phyloP scores from a whole-genome alignment of 345 rosid species.

The thale cress (Arabidopsis thaliana) region DNA sequence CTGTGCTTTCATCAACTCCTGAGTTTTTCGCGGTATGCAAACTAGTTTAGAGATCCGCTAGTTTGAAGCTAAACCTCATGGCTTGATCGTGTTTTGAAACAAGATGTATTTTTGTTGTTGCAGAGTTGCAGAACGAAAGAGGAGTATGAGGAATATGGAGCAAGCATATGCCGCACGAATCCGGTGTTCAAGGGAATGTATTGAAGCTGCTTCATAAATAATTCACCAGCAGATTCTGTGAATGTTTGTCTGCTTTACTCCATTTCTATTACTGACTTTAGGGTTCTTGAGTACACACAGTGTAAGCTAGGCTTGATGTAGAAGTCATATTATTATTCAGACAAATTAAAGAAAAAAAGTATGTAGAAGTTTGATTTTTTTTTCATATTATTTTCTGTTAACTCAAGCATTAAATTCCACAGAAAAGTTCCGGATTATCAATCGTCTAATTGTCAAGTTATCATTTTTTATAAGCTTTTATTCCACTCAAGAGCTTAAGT shows the following conservation, averaged over 20 bases:
- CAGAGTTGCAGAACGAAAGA: constrained; percentile 99
- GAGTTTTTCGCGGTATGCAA: constrained; percentile 83
- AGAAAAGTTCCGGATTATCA: not conserved
- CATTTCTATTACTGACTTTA: constrained; percentile 13
- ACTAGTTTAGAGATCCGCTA: not conserved
- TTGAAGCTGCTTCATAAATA: constrained; percentile 42
- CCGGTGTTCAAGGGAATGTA: constrained; percentile 99
- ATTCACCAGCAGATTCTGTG: constrained; percentile 21
- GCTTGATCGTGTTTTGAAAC: constrained; percentile 17
- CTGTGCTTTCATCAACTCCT: constrained; percentile 96
- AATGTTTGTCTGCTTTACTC: constrained; percentile 33
- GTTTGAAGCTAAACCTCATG: not conserved
- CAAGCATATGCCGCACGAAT: constrained; percentile 98
- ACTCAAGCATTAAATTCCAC: not conserved
- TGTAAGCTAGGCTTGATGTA: constrained; percentile 32
- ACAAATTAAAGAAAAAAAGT: constrained; percentile 15
- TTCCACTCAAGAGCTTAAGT: too few relatives aligned
- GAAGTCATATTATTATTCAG: constrained; percentile 15
- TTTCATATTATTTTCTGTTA: not conserved
- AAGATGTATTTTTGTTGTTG: constrained; percentile 8
- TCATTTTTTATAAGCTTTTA: not conserved
- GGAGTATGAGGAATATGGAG: constrained; percentile 96
- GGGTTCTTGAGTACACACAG: constrained; percentile 1
- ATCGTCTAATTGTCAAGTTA: not conserved
- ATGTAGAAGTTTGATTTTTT: not conserved